These are phyloP conservation scores for Bertia moriformis DNA, from an alignment of 2,329 filamentous ascomycete species.

Conservation along the genomic window DNA sequence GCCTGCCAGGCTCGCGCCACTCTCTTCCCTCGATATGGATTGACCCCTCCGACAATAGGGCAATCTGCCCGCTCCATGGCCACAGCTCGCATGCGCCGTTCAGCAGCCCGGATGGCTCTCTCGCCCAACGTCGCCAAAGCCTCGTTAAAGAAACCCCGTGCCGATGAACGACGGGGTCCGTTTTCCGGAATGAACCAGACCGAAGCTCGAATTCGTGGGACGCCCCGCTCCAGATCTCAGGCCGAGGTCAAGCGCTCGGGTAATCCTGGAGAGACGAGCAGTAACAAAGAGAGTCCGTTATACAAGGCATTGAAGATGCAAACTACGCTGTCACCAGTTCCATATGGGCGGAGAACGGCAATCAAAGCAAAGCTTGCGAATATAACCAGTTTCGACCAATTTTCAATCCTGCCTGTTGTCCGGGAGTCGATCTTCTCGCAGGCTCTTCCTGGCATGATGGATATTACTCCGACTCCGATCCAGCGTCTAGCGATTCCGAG, in stretches of 20 bases:
- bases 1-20: neutral
- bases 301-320: constrained; percentile 88
- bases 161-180: constrained; percentile 1
- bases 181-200: constrained; percentile 9
- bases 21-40: neutral
- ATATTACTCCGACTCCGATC: constrained; percentile 72
- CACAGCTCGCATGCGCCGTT: neutral
- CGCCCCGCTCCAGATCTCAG: constrained; percentile 9
- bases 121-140: neutral
- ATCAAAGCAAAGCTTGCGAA: constrained; percentile 43
- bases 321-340: constrained; percentile 57
- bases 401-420: constrained; percentile 59
- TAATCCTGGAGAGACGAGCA: constrained; percentile 14
- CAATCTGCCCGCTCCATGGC: neutral
- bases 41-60: neutral
- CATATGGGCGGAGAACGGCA: constrained; percentile 50
- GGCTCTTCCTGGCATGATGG: constrained; percentile 58
- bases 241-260: constrained; percentile 7
- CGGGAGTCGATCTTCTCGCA: constrained; percentile 59
- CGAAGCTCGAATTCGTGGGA: constrained; percentile 7
- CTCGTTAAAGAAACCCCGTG: neutral
- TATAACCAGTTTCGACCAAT: constrained; percentile 67
- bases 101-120: neutral
- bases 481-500: constrained; percentile 79
- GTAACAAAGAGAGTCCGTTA: constrained; percentile 22